Conservation (phyloP, 352 stramenopile species). For the Globisporangium canariense region DNA sequence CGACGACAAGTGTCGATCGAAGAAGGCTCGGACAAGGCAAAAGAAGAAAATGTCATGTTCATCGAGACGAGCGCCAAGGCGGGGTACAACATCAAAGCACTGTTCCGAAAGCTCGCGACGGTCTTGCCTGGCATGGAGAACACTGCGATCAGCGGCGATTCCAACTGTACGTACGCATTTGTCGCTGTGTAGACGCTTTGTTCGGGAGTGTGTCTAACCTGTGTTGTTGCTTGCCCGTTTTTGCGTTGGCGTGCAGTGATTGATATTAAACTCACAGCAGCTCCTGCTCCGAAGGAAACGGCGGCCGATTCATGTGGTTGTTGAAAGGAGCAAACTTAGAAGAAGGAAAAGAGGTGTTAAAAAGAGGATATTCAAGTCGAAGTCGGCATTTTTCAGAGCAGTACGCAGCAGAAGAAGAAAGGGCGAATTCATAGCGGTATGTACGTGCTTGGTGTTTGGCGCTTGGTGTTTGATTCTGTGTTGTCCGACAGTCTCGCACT, state of each 20-base stretch:
- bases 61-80: conserved; percentile 99
- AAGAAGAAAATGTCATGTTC: conserved; percentile 98
- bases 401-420: conserved; percentile 11
- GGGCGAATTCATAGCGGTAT: conserved; percentile 24
- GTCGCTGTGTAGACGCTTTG: background rate
- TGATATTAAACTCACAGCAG: conserved; percentile 86
- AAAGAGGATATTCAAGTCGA: conserved; percentile 19
- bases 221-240: background rate
- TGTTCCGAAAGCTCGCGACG: conserved; percentile 98
- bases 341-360: conserved; percentile 16
- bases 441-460: conserved; percentile 16
- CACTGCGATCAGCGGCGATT: conserved; percentile 83
- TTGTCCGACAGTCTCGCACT: background rate
- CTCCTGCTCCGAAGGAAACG: conserved; percentile 73
- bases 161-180: conserved; percentile 61
- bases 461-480: conserved; percentile 11
- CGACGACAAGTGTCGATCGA: conserved; percentile 96
- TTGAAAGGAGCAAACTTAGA: conserved; percentile 25
- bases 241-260: conserved; percentile 49
- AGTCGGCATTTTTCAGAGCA: conserved; percentile 18
- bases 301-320: conserved; percentile 69
- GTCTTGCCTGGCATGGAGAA: conserved; percentile 96
- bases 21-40: conserved; percentile 97
- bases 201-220: too few relatives aligned
- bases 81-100: conserved; percentile 97